Evolutionary conservation across 2,329 filamentous ascomycete species (phyloP).

Genomic region (Acrocalymma vagum): DNA sequence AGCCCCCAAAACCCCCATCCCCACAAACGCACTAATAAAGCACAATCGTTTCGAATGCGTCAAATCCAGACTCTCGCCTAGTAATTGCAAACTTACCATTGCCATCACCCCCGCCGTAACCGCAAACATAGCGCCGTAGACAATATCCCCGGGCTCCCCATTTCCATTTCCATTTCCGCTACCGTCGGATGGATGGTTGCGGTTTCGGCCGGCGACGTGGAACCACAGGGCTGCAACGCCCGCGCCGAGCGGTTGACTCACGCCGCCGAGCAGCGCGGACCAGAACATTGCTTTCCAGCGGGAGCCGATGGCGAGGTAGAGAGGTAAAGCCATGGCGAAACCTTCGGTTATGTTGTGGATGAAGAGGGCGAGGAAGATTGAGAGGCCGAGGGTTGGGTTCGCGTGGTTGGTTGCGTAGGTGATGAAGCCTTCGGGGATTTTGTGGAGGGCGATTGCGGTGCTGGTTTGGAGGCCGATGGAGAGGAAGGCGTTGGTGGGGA

Average conservation of each 20-base stretch:
- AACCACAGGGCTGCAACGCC: slow-evolving; percentile 88
- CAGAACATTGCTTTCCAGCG: slow-evolving; percentile 84
- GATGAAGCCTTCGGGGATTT: slow-evolving; percentile 86
- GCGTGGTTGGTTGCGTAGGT: slow-evolving; percentile 98
- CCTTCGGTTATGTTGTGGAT: slow-evolving; percentile 99
- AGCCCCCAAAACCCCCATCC: slow-evolving; percentile 87
- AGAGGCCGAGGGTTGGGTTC: slow-evolving; percentile 85
- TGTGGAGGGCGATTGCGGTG: slow-evolving; percentile 93
- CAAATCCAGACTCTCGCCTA: slow-evolving; percentile 83
- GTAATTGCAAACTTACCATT: slow-evolving; percentile 87
- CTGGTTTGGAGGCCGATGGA: slow-evolving; percentile 96
- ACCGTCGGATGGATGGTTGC: too few species aligned
- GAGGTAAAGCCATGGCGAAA: slow-evolving; percentile 89
- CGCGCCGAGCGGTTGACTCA: slow-evolving; percentile 88
- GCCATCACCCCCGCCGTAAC: slow-evolving; percentile 94
- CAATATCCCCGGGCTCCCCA: slow-evolving; percentile 61
- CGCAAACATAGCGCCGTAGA: slow-evolving; percentile 86
- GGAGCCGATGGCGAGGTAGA: slow-evolving; percentile 89
- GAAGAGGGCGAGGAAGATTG: slow-evolving; percentile 93
- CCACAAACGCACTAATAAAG: slow-evolving; percentile 81
- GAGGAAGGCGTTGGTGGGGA: slow-evolving; percentile 91
- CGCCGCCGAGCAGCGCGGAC: slow-evolving; percentile 82
- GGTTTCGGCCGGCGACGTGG: slow-evolving; percentile 69
- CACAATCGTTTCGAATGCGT: slow-evolving; percentile 82
- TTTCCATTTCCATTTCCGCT: slow-evolving; percentile 51